Conservation (phyloP, 495 filamentous ascomycete genomes). For the Penicillium dipodomyicola region DNA sequence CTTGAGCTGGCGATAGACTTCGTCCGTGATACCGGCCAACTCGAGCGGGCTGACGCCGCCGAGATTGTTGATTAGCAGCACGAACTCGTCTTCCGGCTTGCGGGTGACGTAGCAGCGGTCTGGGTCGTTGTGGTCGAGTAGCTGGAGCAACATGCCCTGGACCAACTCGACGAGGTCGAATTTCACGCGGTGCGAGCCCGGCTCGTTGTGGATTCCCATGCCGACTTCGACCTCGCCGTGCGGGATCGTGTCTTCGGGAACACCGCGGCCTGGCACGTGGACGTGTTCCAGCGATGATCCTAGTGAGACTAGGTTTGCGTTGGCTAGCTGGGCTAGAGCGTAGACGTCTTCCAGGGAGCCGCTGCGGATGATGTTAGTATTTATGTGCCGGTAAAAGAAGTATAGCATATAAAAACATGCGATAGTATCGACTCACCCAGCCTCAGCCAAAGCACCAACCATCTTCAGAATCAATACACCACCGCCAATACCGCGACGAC, state of each 20-base stretch:
- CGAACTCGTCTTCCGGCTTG: constrained; percentile 58
- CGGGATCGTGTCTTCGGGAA: constrained; percentile 55
- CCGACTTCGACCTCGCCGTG: constrained; percentile 84
- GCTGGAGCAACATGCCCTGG: constrained; percentile 72
- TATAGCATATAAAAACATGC: neutral
- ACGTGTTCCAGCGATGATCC: constrained; percentile 85
- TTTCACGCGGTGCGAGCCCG: constrained; percentile 71
- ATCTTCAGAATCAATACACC: constrained; percentile 90
- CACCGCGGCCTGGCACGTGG: constrained; percentile 78
- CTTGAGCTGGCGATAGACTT: constrained; percentile 76
- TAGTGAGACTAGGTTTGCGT: constrained; percentile 79
- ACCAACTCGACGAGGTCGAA: constrained; percentile 69
- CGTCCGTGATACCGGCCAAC: constrained; percentile 82
- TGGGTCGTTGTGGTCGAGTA: constrained; percentile 73
- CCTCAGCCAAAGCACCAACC: constrained; percentile 77
- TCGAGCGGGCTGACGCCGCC: constrained; percentile 90
- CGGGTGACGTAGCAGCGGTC: constrained; percentile 79
- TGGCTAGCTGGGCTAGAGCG: constrained; percentile 65
- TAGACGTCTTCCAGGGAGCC: constrained; percentile 64
- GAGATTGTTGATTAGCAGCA: constrained; percentile 88
- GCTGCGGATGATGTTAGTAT: constrained; percentile 16
- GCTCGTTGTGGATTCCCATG: constrained; percentile 98
- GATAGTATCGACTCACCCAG: constrained; percentile 46
- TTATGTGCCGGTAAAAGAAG: neutral
- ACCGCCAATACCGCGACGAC: constrained; percentile 85